Base-by-base conservation (phyloP, 2,329 filamentous ascomycete genomes). In the Fonsecaea erecta region DNA sequence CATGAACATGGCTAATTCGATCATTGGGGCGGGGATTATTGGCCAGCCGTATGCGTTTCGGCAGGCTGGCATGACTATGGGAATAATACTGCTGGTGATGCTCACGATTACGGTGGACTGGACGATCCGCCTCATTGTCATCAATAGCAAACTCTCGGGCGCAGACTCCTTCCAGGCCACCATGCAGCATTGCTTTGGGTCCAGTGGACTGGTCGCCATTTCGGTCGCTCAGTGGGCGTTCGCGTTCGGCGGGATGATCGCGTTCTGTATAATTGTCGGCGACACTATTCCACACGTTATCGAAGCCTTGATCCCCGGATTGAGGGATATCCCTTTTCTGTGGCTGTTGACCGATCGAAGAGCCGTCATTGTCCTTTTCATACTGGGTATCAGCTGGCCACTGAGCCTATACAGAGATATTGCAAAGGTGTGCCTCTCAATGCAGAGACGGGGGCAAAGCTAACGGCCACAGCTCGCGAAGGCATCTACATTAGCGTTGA, bases 1-100 rank as follows among this genome's bases (percentile, higher is more conserved):
- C 72, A 97, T 98, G 93, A 99, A 99, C 80, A 99, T 99, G 95
- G 94, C 95, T 68, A 99, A 99, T 81, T 96, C 91, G 73, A 99
- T 99, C 76, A 97, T 99, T 67, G 87, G 87, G 32, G 87, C 87
- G 32, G 87, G 87, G 1, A 89, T 90, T 65, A 89, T 90, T 71
- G 87, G 91, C 2, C 95, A 99, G 79, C 93, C 95, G 12, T 99
- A 98, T 79, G 95, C 95, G n/a, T 90, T 99, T 75, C 88, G 87
- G 64, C 93, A 98, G 80, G 95, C 95, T 7, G 95, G 95, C 6
- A 85, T 99, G 72, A 76, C 91, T 16, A 89, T 91, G 40, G 95
- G 95, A 30, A 83, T 94, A 5, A 73, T 92, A 53, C 84, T 99
- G 62, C 85, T 99, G 21, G 79, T 97, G 28, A 84, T 79, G 6